phyloP scores from a whole-genome alignment of 2,329 filamentous ascomycete species.

The Helotiales sp. region DNA sequence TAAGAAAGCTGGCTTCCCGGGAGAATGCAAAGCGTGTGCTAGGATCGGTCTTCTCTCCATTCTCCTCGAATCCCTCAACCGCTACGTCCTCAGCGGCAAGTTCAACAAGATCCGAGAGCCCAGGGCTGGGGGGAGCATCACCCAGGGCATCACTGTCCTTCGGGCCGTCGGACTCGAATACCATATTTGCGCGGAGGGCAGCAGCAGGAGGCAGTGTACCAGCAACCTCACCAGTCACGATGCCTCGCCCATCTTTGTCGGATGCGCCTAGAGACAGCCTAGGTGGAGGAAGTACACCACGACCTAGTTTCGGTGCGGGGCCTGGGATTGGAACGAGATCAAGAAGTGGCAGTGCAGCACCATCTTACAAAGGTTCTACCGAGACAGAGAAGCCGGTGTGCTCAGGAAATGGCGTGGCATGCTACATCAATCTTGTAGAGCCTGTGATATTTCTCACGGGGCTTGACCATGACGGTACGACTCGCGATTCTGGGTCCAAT shows the following conservation, averaged over 20 bases:
- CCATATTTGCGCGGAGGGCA: slow-evolving; percentile 35
- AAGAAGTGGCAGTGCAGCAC: slow-evolving; percentile 7
- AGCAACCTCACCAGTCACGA: slow-evolving; percentile 22
- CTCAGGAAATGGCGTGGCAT: slow-evolving; percentile 74
- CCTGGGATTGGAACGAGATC: neutral
- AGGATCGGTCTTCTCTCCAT: slow-evolving; percentile 41
- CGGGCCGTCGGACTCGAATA: slow-evolving; percentile 31
- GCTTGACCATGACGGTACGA: slow-evolving; percentile 62
- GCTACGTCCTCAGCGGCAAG: slow-evolving; percentile 31
- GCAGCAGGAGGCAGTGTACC: slow-evolving; percentile 11
- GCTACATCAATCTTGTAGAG: slow-evolving; percentile 77
- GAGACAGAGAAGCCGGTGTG: slow-evolving; percentile 71
- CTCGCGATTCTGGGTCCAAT: slow-evolving; percentile 33
- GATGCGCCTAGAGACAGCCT: slow-evolving; percentile 18
- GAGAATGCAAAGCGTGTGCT: slow-evolving; percentile 43
- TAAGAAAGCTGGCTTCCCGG: slow-evolving; percentile 53
- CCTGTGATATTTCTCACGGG: slow-evolving; percentile 81
- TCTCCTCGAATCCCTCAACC: slow-evolving; percentile 28
- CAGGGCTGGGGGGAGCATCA: slow-evolving; percentile 18
- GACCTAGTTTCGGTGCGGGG: slow-evolving; percentile 8
- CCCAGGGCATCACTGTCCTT: slow-evolving; percentile 28
- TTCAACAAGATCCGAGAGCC: slow-evolving; percentile 35
- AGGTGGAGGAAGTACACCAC: neutral
- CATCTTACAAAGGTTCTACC: slow-evolving; percentile 15
- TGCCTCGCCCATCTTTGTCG: slow-evolving; percentile 31